Conservation (phyloP, 768 basidiomycete genomes). For the Amanita brunnescens region DNA sequence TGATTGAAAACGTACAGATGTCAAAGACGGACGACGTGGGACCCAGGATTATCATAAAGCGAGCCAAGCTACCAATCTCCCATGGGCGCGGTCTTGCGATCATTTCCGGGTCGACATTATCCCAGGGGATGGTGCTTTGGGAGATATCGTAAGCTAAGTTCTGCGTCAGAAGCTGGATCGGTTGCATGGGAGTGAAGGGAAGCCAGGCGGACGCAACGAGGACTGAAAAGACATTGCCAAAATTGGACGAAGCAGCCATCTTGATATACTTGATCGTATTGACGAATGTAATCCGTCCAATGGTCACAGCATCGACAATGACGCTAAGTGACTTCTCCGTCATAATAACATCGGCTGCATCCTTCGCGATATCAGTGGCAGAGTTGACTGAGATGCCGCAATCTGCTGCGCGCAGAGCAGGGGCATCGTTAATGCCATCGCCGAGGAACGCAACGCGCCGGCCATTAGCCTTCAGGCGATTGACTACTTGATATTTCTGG, state of each 20-base stretch:
- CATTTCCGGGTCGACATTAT: constrained; percentile 29
- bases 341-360: constrained; percentile 27
- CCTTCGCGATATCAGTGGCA: constrained; percentile 24
- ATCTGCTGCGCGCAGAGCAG: constrained; percentile 9
- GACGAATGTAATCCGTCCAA: constrained; percentile 18
- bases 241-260: constrained; percentile 27
- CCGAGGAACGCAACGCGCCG: constrained; percentile 5
- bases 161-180: constrained; percentile 22
- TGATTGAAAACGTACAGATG: constrained; percentile 21
- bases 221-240: constrained; percentile 16
- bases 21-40: constrained; percentile 29
- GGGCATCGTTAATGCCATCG: background rate
- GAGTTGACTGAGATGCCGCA: constrained; percentile 13
- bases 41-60: constrained; percentile 27
- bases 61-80: constrained; percentile 25
- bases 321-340: constrained; percentile 27
- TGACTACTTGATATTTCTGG: constrained; percentile 7
- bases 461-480: background rate
- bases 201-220: constrained; percentile 28
- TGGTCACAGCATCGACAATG: constrained; percentile 19
- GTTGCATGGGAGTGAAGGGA: constrained; percentile 28
- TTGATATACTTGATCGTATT: constrained; percentile 30
- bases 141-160: constrained; percentile 29
- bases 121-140: constrained; percentile 28
- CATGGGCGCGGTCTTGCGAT: constrained; percentile 21